A percentile compares a stretch with the other conserved stretches of the same genome.
These are phyloP conservation scores for Petunia axillaris DNA, from an alignment of 257 asterid genomes.

Conservation along the genomic window DNA sequence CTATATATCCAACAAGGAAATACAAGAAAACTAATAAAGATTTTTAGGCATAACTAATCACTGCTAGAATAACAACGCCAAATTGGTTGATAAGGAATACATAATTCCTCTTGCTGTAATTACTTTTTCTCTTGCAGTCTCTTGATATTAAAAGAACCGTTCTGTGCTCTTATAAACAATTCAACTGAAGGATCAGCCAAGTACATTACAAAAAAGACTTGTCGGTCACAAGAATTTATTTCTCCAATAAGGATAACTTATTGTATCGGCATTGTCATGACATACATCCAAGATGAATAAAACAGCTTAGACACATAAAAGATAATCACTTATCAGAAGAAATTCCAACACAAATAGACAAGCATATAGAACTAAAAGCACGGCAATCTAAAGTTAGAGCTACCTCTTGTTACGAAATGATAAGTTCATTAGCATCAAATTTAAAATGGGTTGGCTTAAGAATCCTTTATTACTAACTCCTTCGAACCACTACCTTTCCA, in stretches of 20 bases:
- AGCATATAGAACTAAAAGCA: background rate
- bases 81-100: background rate
- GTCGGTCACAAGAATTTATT: background rate
- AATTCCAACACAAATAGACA: background rate
- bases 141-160: background rate
- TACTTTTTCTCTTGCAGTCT: background rate
- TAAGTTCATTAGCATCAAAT: background rate
- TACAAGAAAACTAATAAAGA: background rate
- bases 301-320: background rate
- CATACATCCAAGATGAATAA: background rate
- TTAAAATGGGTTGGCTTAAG: background rate
- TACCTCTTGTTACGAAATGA: background rate
- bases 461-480: too few relatives aligned
- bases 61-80: background rate
- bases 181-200: background rate
- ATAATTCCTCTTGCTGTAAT: background rate
- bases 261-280: background rate
- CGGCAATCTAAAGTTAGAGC: background rate
- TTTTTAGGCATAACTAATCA: slow-evolving; percentile 16
- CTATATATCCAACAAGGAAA: background rate
- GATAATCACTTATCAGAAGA: background rate
- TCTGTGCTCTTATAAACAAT: background rate
- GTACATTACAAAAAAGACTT: background rate
- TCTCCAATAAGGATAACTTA: background rate
- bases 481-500: too few relatives aligned